Percentiles rank a stretch among this genome's conserved stretches.
Evolutionary conservation across 192 early-diverging fungal species (phyloP).

Genomic region (Paraglomus occultum): DNA sequence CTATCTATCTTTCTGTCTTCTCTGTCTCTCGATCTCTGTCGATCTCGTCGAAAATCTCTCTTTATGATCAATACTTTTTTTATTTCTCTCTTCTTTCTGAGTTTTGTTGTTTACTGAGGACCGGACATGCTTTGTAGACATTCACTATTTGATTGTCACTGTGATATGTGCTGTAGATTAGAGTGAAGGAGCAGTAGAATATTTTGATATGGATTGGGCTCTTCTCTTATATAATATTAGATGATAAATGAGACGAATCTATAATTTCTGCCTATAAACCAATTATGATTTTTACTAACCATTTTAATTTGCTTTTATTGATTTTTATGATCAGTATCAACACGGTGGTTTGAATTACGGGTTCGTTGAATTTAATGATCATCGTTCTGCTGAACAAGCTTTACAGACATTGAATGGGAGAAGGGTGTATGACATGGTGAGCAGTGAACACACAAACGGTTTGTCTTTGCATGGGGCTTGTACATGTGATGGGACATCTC

Average conservation of each 20-base stretch:
- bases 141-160: too few species aligned
- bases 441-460: too few species aligned
- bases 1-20: constrained; percentile 25
- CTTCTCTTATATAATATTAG: too few species aligned
- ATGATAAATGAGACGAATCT: too few species aligned
- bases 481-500: neutral
- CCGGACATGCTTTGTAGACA: too few species aligned
- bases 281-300: neutral
- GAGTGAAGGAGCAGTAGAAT: too few species aligned
- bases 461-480: too few species aligned
- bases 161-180: too few species aligned
- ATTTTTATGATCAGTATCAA: constrained; percentile 43
- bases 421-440: constrained; percentile 60
- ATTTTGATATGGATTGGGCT: too few species aligned
- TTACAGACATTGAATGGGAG: constrained; percentile 72
- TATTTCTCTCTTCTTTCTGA: constrained; percentile 10
- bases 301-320: neutral
- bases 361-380: constrained; percentile 82
- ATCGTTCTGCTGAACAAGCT: constrained; percentile 68
- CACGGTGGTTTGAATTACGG: constrained; percentile 82
- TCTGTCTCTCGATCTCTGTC: constrained; percentile 13
- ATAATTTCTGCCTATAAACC: too few species aligned
- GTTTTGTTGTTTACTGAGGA: neutral
- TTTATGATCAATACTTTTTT: neutral
- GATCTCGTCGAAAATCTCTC: too few species aligned